Conservation (phyloP, 306 rosid genomes). For the Trifolium fragiferum region DNA sequence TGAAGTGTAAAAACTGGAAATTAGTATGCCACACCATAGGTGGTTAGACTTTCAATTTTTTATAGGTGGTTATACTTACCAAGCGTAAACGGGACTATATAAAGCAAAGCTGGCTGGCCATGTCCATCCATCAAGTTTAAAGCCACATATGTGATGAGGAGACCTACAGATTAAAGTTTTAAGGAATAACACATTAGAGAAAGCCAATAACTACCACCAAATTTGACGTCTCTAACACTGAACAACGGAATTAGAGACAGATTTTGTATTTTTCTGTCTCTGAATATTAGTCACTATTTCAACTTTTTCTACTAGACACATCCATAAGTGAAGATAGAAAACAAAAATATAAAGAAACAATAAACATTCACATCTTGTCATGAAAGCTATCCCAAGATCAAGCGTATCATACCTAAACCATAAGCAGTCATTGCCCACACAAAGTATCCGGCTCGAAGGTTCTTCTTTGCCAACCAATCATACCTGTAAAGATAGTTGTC, state of each 20-base stretch:
- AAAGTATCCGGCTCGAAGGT: slow-evolving; percentile 82
- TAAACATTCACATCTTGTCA: slow-evolving; percentile 32
- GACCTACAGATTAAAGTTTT: slow-evolving; percentile 59
- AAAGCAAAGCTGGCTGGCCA: slow-evolving; percentile 97
- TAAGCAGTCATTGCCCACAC: slow-evolving; percentile 97
- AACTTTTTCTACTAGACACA: neutral
- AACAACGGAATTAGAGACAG: neutral
- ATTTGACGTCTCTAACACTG: neutral
- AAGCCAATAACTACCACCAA: neutral
- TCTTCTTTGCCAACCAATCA: slow-evolving; percentile 93
- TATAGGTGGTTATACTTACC: slow-evolving; percentile 57
- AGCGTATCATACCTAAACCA: slow-evolving; percentile 80
- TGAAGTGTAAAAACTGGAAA: neutral
- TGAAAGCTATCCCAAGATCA: slow-evolving; percentile 13
- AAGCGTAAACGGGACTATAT: slow-evolving; percentile 93
- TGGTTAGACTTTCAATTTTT: neutral
- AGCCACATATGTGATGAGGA: slow-evolving; percentile 90
- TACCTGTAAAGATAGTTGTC: slow-evolving; percentile 61
- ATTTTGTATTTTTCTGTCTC: neutral
- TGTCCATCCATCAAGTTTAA: slow-evolving; percentile 99
- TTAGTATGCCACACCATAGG: neutral
- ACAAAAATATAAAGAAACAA: slow-evolving; percentile 6
- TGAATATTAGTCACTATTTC: neutral
- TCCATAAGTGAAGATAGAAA: neutral
- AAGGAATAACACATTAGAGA: slow-evolving; percentile 10